Percentiles rank a stretch among this genome's conserved stretches.
Evolutionary conservation across 805 yeast genomes (phyloP).

Genomic region (Aciculoconidium aculeatum): DNA sequence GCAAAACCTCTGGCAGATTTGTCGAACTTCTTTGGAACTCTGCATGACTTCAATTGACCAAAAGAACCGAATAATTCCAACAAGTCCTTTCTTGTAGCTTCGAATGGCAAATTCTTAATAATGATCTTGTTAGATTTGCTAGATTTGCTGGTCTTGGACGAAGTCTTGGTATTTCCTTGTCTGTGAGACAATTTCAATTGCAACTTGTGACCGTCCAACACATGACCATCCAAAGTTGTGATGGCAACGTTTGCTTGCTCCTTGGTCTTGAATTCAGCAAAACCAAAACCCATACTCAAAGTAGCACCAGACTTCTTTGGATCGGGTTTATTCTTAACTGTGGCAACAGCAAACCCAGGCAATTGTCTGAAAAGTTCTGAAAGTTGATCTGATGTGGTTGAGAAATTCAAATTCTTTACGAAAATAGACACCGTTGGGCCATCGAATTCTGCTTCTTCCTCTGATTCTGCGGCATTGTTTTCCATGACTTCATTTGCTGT

Average conservation of each 20-base stretch:
- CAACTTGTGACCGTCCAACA: constrained; percentile 83
- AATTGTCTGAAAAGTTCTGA: constrained; percentile 58
- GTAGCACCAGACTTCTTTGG: constrained; percentile 59
- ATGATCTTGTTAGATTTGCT: constrained; percentile 68
- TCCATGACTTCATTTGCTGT: constrained; percentile 42
- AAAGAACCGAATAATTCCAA: constrained; percentile 88
- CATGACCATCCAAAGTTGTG: constrained; percentile 63
- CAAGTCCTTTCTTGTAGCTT: constrained; percentile 89
- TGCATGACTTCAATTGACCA: constrained; percentile 89
- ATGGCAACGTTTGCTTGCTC: constrained; percentile 78
- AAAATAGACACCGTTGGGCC: constrained; percentile 87
- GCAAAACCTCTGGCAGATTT: constrained; percentile 96
- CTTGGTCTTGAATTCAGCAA: constrained; percentile 79
- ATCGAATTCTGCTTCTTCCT: constrained; percentile 38
- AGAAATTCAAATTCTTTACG: constrained; percentile 86
- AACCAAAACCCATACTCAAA: constrained; percentile 97
- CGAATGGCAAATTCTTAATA: constrained; percentile 96
- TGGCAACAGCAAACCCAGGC: constrained; percentile 76
- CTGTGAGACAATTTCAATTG: constrained; percentile 87
- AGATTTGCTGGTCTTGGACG: constrained; percentile 21
- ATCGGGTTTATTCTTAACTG: constrained; percentile 84
- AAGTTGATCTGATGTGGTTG: constrained; percentile 59
- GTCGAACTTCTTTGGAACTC: constrained; percentile 95
- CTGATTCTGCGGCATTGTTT: constrained; percentile 20
- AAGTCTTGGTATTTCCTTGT: constrained; percentile 35